Conservation (phyloP, 208 protist genomes). For the Acanthamoeba triangularis region DNA sequence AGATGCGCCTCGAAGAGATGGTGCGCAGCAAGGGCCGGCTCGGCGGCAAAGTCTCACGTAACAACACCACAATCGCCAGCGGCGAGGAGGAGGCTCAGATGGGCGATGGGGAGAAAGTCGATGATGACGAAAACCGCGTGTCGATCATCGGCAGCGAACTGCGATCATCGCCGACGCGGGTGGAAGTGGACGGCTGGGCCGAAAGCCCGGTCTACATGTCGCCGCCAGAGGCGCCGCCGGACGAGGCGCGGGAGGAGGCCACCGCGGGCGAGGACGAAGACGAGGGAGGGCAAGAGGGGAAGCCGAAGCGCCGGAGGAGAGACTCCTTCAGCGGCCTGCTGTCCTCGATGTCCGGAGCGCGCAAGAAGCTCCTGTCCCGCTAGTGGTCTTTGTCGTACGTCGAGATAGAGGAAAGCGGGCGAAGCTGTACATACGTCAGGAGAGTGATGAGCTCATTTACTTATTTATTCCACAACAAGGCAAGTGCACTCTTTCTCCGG, state of each 20-base stretch:
- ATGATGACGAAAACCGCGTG: not conserved
- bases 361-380: constrained; percentile 2
- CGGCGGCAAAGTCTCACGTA: not conserved
- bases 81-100: not conserved
- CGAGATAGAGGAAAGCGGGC: too few relatives aligned
- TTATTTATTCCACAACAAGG: too few relatives aligned
- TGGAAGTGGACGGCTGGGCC: not conserved
- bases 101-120: not conserved
- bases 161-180: not conserved
- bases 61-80: not conserved
- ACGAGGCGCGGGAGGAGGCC: not conserved
- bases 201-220: constrained; percentile 2
- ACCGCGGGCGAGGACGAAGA: not conserved
- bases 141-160: not conserved
- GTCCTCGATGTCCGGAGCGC: not conserved
- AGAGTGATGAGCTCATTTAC: too few relatives aligned
- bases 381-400: not conserved
- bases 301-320: not conserved
- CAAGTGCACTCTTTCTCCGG: too few relatives aligned
- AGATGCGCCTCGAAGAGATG: constrained; percentile 57
- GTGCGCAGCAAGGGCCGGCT: constrained; percentile 1
- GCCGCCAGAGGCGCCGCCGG: not conserved
- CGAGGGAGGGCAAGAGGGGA: not conserved
- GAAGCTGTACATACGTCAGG: too few relatives aligned
- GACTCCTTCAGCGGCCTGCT: constrained; percentile 12